Conservation (phyloP, 1,284 basidiomycete species). For the Porogramme epimiltina region DNA sequence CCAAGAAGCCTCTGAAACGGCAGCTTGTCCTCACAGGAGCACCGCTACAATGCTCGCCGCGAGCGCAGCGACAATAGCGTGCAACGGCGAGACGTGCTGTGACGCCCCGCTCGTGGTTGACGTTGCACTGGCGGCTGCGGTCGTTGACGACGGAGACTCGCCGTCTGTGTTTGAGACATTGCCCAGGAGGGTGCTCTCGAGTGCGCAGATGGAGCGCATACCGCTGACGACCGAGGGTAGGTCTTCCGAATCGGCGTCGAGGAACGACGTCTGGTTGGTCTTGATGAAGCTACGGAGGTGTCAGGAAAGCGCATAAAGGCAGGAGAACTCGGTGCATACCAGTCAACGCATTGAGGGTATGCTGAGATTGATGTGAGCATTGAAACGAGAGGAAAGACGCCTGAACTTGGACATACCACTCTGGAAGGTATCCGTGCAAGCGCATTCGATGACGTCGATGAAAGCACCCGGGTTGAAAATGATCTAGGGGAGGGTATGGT, state of each 20-base stretch:
- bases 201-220: conserved; percentile 53
- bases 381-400: not conserved
- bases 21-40: conserved; percentile 8
- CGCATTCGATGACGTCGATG: conserved; percentile 65
- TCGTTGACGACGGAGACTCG: conserved; percentile 38
- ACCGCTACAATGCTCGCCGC: not conserved
- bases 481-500: conserved; percentile 39
- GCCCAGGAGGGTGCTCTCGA: conserved; percentile 54
- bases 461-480: conserved; percentile 66
- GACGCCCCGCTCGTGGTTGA: conserved; percentile 3
- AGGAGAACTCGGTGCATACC: not conserved
- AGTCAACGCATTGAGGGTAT: conserved; percentile 73
- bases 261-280: conserved; percentile 57
- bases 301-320: not conserved
- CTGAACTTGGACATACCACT: conserved; percentile 43
- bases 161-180: conserved; percentile 49
- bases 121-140: conserved; percentile 20
- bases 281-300: conserved; percentile 48
- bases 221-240: conserved; percentile 50
- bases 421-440: conserved; percentile 69
- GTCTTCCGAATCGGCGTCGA: conserved; percentile 43
- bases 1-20: not conserved
- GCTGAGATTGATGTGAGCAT: conserved; percentile 11
- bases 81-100: not conserved
- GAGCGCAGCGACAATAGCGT: not conserved